Evolutionary conservation across 2,329 filamentous ascomycete species (phyloP), one percentile per base, ranked within the genome.

Genomic region (Cryphonectria nitschkei): DNA sequence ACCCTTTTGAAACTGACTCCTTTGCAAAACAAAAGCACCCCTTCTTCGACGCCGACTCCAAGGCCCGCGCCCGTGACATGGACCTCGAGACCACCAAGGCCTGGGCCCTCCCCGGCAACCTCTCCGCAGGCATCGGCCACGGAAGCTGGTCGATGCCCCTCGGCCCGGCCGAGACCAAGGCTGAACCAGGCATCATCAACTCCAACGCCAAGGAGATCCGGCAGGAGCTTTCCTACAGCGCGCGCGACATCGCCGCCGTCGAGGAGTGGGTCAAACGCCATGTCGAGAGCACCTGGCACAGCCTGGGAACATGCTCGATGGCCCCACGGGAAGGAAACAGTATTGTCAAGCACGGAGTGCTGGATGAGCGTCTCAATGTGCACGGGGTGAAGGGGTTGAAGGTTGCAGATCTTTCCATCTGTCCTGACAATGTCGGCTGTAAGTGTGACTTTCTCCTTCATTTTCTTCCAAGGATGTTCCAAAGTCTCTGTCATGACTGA

Each of bases 321-420:
- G 92, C 91, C 0, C 92, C 92, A 5, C 86, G 82, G 72, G 87
- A 93, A 76, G 92, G 93, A 72, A 95, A 94, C 83, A 90, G 87
- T 76, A 93, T 95, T 76, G 92, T 94, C 79, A 93, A 92, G 82
- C 91, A 94, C 76, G 92, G 92, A 72, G 92, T 94, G 0, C 81
- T 94, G 52, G 92, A 94, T 77, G 91, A 93, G 80, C 88, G 92
- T 72, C 86, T 94, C 69, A 94, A 93, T 75, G 92, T 94, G 3
- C 90, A 94, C 78, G 92, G 91, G 67, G 91, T 93, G 74, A 87
- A 93, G 84, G 89, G 90, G 22, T 86, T 94, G 76, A 94, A 94
- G 86, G 91, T 94, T 34, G 91, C 91, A 16, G 92, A 94, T 79
- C 80, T 94, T 61, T 90, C 86, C 66, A 92, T 94, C 83, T 94